phyloP scores from a whole-genome alignment of 2,329 filamentous ascomycete genomes.

The Botrytis aclada region DNA sequence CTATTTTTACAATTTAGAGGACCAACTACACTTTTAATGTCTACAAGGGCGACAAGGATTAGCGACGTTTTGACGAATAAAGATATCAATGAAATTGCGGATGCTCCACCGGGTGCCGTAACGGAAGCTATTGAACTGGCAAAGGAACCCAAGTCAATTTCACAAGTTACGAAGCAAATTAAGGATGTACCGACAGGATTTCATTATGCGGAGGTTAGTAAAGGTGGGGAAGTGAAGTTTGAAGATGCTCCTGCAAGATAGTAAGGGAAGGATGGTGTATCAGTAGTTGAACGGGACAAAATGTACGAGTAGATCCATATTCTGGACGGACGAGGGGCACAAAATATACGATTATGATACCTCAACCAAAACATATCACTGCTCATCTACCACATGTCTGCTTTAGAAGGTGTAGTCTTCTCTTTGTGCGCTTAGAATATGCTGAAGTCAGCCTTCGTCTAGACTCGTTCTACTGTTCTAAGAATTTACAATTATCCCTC shows the following conservation, averaged over 20 bases:
- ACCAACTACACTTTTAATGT: constrained; percentile 80
- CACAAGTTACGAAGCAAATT: constrained; percentile 33
- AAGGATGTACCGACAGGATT: constrained; percentile 45
- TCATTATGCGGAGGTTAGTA: constrained; percentile 54
- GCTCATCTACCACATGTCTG: background rate
- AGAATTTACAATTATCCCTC: background rate
- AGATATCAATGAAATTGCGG: constrained; percentile 88
- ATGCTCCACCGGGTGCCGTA: constrained; percentile 70
- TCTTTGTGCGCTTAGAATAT: background rate
- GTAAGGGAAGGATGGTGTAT: background rate
- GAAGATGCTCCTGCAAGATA: constrained; percentile 29
- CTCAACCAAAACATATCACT: background rate
- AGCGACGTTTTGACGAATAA: constrained; percentile 73
- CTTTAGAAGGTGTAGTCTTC: background rate
- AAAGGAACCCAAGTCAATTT: constrained; percentile 40
- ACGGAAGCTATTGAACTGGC: constrained; percentile 54
- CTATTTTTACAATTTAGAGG: constrained; percentile 89
- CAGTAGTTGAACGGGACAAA: constrained; percentile 8
- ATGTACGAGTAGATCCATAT: constrained; percentile 2
- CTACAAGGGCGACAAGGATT: constrained; percentile 77
- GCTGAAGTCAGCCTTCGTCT: constrained; percentile 8
- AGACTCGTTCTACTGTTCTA: background rate
- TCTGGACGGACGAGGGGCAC: background rate
- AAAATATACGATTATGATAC: constrained; percentile 5
- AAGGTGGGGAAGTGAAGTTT: constrained; percentile 65